Evolutionary conservation across 2,329 filamentous ascomycete genomes (phyloP).

Genomic region (Coniochaeta pulveracea): DNA sequence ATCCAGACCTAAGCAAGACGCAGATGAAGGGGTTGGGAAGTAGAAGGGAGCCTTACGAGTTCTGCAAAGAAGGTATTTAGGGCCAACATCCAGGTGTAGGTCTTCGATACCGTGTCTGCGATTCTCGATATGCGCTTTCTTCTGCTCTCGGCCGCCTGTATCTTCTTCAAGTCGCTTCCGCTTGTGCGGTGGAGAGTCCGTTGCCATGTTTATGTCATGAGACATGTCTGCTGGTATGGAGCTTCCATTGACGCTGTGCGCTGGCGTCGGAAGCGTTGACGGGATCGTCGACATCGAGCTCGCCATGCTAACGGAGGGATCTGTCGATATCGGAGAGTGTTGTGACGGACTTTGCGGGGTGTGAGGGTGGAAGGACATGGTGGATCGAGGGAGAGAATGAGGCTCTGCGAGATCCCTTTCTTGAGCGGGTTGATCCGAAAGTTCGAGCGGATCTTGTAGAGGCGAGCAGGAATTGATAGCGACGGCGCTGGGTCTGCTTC

Average conservation of each 20-base stretch:
- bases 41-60: constrained; percentile 51
- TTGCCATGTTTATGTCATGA: constrained; percentile 32
- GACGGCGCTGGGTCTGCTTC: too few species aligned
- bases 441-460: background rate
- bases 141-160: constrained; percentile 41
- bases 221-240: constrained; percentile 29
- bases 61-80: constrained; percentile 56
- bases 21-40: constrained; percentile 7
- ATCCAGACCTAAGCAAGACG: too few species aligned
- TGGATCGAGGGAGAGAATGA: constrained; percentile 16
- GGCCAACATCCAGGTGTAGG: constrained; percentile 54
- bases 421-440: constrained; percentile 3
- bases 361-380: constrained; percentile 56
- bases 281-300: constrained; percentile 39
- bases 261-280: constrained; percentile 48
- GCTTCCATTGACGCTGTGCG: constrained; percentile 50
- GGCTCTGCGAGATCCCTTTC: constrained; percentile 8
- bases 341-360: constrained; percentile 58
- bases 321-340: constrained; percentile 43
- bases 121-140: constrained; percentile 53
- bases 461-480: constrained; percentile 1
- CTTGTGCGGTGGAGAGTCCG: constrained; percentile 46
- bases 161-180: constrained; percentile 50
- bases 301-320: constrained; percentile 37
- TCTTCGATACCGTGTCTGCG: constrained; percentile 51